Evolutionary conservation across 257 asterid genomes (phyloP), one percentile per base, ranked within the genome.

Genomic region (Leonotis leonurus): DNA sequence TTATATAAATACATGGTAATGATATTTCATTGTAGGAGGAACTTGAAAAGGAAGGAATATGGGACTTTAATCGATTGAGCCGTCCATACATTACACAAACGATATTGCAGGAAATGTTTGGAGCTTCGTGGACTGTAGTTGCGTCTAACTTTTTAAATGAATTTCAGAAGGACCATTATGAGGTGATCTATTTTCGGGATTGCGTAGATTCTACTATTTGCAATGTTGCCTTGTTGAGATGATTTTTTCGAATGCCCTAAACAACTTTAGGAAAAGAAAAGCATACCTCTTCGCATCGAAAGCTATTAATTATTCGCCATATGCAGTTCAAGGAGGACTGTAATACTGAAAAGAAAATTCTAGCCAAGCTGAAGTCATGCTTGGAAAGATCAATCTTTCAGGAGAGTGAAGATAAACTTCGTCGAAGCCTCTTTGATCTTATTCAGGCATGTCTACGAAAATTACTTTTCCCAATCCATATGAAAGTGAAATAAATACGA

Each of bases 61-160:
- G 99, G 97, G 99, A 92, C 77, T 86, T 92, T 22, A 73, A 92
- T 69, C 95, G 92, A 65, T 74, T 89, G 83, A 81, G 89, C 76
- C 83, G 70, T 59, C 99, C 99, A 40, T 83, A 84, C 71, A 80
- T 92, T 67, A 75, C 65, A 32, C 80, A 78, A 50, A 79, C 66
- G 43, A 13, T 78, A 49, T 69, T 92, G 68, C 77, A 92, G 99
- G 96, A 89, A 52, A 89, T 76, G 64, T 87, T 93, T 59, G 99
- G 95, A 70, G 81, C 81, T 72, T 80, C 89, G 40, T 89, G 97
- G 99, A 70, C 81, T 33, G 69, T 87, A 39, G 70, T 89, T 48
- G 91, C 99, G 65, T 84, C 99, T 59, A 79, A 53, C 56, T 93
- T 93, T 68, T 54, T 93, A 63, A 69, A 87, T 49, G 97, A 83